Conservation (phyloP, 129 eudicot species). For the Solidago caesia region DNA sequence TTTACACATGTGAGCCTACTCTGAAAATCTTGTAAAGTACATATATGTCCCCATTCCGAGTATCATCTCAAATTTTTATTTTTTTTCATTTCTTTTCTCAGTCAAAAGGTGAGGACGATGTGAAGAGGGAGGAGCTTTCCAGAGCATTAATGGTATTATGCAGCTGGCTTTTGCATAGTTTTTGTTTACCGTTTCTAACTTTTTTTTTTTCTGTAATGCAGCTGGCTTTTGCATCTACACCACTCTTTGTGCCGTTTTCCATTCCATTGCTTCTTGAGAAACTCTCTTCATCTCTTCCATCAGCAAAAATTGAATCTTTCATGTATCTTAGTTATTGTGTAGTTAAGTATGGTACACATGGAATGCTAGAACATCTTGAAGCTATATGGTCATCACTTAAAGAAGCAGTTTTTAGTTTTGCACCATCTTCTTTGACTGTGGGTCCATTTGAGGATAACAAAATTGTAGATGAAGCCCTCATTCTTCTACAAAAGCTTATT, state of each 20-base stretch:
- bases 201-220: conserved; percentile 30
- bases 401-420: conserved; percentile 50
- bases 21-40: conserved; percentile 5
- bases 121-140: conserved; percentile 82
- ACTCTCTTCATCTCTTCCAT: conserved; percentile 80
- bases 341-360: conserved; percentile 56
- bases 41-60: neutral
- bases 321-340: conserved; percentile 75
- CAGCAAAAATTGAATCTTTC: conserved; percentile 89
- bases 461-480: conserved; percentile 57
- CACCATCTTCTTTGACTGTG: conserved; percentile 33
- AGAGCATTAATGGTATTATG: conserved; percentile 83
- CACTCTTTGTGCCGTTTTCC: conserved; percentile 77
- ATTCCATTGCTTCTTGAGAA: conserved; percentile 85
- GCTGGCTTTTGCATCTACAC: conserved; percentile 86
- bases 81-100: conserved; percentile 40
- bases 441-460: conserved; percentile 55
- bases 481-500: conserved; percentile 59
- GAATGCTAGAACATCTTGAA: conserved; percentile 58
- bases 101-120: conserved; percentile 81
- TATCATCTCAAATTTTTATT: conserved; percentile 9
- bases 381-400: conserved; percentile 67
- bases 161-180: no score
- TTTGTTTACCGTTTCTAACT: neutral
- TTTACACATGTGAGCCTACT: conserved; percentile 81